Percentiles rank a stretch among this genome's conserved stretches.
Evolutionary conservation across 148 eudicot species (phyloP).

Genomic region (Amaranthus hypochondriacus): DNA sequence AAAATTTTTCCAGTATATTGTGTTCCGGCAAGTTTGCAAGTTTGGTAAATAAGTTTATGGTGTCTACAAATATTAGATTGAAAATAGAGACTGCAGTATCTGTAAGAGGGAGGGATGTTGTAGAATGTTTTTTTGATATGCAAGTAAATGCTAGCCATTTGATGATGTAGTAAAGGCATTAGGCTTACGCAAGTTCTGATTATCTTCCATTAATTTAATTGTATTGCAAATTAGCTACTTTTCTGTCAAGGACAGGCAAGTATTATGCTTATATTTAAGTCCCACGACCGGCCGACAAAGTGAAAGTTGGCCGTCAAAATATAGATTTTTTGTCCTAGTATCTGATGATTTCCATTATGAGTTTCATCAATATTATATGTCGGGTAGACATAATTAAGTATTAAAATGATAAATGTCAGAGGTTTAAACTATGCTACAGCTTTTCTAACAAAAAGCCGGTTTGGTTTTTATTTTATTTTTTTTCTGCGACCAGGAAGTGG

Average conservation of each 20-base stretch:
- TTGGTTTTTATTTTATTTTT: constrained; percentile 6
- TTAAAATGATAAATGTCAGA: constrained; percentile 5
- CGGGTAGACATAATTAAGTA: constrained; percentile 2
- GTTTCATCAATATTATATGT: constrained; percentile 11
- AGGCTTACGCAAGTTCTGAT: constrained; percentile 1
- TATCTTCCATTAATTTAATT: constrained; percentile 9
- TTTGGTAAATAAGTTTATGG: too few species aligned
- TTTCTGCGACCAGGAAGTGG: not conserved
- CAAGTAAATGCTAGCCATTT: not conserved
- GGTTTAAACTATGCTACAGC: constrained; percentile 19
- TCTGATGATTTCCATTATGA: constrained; percentile 16
- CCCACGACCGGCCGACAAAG: constrained; percentile 26
- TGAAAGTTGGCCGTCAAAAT: constrained; percentile 23
- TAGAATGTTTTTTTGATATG: not conserved
- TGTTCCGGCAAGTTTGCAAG: too few species aligned
- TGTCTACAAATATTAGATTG: too few species aligned
- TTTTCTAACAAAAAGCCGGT: constrained; percentile 6
- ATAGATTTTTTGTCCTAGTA: constrained; percentile 8
- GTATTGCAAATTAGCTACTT: constrained; percentile 7
- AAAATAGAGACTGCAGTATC: not conserved
- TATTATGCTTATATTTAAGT: constrained; percentile 13
- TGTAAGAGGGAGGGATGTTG: not conserved
- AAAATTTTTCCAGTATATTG: too few species aligned
- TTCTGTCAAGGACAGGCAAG: constrained; percentile 17
- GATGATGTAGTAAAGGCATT: constrained; percentile 6